Base-by-base conservation (phyloP, 257 asterid species). In the Hygrophila difformis region DNA sequence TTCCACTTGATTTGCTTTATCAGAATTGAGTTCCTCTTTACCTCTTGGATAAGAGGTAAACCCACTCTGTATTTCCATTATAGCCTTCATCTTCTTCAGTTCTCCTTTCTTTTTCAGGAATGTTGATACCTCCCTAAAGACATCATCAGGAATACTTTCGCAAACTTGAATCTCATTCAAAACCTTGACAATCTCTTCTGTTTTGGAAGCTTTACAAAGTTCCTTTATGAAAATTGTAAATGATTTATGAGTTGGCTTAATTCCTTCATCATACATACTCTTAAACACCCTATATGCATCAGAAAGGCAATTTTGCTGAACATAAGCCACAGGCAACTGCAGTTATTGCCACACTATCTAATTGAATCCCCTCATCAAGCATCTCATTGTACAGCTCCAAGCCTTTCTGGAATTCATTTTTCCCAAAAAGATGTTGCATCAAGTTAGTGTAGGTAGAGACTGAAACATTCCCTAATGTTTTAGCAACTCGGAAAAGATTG, bases 341-440 rank as follows among this genome's bases (percentile, higher is more conserved):
- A 56, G 83, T 80, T 52, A 70, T 51, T 33, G 92, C 93, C 44
- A 76, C 76, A 52, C 67, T 18, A 49, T 81, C 95, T 54, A 80
- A 55, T 28, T 62, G 57, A 50, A 87, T 54, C 34, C 93, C 80
- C 48, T 10, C 53, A 15, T 62, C 77, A 35, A 74, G 56, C 92
- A 87, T 78, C 72, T 80, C 94, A 21, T 64, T 47, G 53, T 78
- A 83, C 20, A 87, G 58, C 47, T 72, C 77, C 42, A 74, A 33
- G 37, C 81, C 93, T 55, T 76, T 73, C 49, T 63, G 67, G 70
- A 71, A 75, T 34, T 83, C 76, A 19, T 81, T 72, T 39, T 48
- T 65, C 69, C 51, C 52, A 69, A 84, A 78, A 47, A 78, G 73
- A 62, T 63, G 69, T 28, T 73, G 93, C 73, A 87, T 74, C 75